Evolutionary conservation across 169 alveolate species (phyloP).

Genomic region (Plasmodium berghei): DNA sequence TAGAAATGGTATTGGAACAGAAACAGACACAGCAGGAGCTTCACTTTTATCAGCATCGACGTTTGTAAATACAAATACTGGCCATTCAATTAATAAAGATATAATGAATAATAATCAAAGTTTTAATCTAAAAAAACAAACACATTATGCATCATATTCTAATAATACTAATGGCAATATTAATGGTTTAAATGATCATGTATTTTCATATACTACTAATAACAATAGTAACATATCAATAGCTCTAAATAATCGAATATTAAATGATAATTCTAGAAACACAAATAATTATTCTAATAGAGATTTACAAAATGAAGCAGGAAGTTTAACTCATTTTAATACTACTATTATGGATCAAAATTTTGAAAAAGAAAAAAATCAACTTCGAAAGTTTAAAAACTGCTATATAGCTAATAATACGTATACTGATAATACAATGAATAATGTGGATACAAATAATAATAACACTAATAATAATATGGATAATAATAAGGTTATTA

Average conservation of each 20-base stretch:
- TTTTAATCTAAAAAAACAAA: conserved; percentile 30
- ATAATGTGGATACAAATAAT: neutral
- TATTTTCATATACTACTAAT: conserved; percentile 7
- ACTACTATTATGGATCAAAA: neutral
- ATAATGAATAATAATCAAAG: conserved; percentile 3
- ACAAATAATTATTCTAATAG: neutral
- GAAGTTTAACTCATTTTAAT: neutral
- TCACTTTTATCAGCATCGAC: conserved; percentile 22
- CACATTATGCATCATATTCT: conserved; percentile 55
- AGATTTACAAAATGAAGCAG: neutral
- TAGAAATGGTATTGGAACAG: conserved; percentile 8
- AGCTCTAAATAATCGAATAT: neutral
- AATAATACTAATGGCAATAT: conserved; percentile 13
- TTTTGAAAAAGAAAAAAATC: conserved; percentile 14
- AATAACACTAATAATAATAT: conserved; percentile 5
- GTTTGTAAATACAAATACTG: conserved; percentile 9
- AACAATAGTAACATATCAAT: neutral
- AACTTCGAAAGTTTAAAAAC: neutral
- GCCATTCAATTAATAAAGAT: conserved; percentile 11
- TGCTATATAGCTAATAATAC: conserved; percentile 12
- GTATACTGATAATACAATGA: conserved; percentile 4
- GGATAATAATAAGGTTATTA: conserved; percentile 1
- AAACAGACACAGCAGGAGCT: neutral
- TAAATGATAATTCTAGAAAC: neutral
- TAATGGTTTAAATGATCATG: conserved; percentile 12